A percentile compares a stretch with the other conserved stretches of the same genome.
Evolutionary conservation across 108 stramenopile genomes (phyloP).

Genomic region (Nannochloropsis gaditana): DNA sequence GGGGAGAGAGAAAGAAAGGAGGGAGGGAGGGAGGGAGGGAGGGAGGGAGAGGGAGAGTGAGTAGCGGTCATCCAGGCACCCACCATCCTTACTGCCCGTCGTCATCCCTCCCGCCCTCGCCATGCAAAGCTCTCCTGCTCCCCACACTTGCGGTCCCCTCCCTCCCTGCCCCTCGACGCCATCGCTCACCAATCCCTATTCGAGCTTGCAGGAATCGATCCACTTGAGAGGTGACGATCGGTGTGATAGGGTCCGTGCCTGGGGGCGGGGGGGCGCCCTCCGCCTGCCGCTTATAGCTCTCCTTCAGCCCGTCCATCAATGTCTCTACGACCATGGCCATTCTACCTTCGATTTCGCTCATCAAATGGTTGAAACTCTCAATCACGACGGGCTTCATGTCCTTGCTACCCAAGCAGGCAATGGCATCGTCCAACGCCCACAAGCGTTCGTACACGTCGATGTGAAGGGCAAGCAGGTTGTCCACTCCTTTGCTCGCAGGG

Average conservation of each 20-base stretch:
- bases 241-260: background rate
- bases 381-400: conserved; percentile 18
- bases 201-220: conserved; percentile 17
- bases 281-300: background rate
- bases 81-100: too few species aligned
- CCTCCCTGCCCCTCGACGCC: too few species aligned
- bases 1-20: too few species aligned
- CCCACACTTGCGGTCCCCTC: too few species aligned
- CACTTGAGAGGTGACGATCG: background rate
- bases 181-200: background rate
- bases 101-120: too few species aligned
- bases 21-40: background rate
- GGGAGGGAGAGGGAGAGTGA: background rate
- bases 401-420: background rate
- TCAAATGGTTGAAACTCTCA: background rate
- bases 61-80: background rate
- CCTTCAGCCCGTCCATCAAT: background rate
- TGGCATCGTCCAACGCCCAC: background rate
- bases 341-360: background rate
- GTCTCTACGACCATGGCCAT: background rate
- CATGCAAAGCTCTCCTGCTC: too few species aligned
- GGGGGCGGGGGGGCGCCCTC: background rate
- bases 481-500: background rate
- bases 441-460: conserved; percentile 17
- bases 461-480: background rate